These are phyloP conservation scores for Teunomyces funiuensis DNA, from an alignment of 805 yeast species.

Conservation along the genomic window DNA sequence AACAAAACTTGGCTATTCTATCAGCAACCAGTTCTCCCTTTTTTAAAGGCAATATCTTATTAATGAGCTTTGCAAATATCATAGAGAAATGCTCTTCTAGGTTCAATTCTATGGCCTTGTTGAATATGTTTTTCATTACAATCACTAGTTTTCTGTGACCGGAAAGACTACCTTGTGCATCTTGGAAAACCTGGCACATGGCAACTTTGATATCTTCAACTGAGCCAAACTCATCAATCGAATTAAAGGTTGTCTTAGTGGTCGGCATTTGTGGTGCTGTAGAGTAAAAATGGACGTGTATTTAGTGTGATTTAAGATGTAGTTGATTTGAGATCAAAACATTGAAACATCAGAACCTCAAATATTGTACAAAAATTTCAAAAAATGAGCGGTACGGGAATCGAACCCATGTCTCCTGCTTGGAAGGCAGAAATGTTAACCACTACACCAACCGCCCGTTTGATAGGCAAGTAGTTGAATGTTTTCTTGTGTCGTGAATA, in stretches of 20 bases:
- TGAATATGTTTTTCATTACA: constrained; percentile 58
- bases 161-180: constrained; percentile 69
- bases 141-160: constrained; percentile 76
- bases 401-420: constrained; percentile 94
- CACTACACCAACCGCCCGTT: constrained; percentile 86
- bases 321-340: neutral
- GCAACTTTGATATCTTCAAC: constrained; percentile 34
- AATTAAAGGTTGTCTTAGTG: constrained; percentile 12
- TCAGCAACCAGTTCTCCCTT: constrained; percentile 73
- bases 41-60: constrained; percentile 65
- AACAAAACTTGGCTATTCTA: constrained; percentile 67
- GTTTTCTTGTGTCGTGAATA: too few relatives aligned
- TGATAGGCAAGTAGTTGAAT: neutral
- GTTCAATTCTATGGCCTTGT: constrained; percentile 51
- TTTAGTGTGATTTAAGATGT: neutral
- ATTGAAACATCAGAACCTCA: constrained; percentile 1
- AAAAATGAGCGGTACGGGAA: constrained; percentile 78
- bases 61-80: constrained; percentile 59
- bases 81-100: constrained; percentile 59
- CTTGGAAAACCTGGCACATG: constrained; percentile 71
- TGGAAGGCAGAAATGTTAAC: constrained; percentile 92
- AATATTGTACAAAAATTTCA: constrained; percentile 6
- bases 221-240: constrained; percentile 19
- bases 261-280: neutral
- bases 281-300: neutral